phyloP scores from a whole-genome alignment of 2,329 filamentous ascomycete genomes.

The Metarhizium anisopliae region DNA sequence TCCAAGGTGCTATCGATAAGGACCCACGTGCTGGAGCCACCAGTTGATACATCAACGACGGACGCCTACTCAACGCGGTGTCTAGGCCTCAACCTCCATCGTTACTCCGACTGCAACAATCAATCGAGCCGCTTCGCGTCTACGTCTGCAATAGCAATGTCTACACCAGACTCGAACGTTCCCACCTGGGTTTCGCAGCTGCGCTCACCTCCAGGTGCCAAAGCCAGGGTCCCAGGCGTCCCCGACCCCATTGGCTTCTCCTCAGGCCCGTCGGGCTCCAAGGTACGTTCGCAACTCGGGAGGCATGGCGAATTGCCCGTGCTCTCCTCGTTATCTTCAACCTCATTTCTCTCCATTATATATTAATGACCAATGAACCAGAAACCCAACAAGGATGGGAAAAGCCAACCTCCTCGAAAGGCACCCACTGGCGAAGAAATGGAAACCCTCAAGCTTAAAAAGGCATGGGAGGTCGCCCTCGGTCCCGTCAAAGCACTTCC shows the following conservation, averaged over 20 bases:
- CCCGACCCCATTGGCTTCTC: constrained; percentile 81
- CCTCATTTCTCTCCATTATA: background rate
- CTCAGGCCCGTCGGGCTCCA: constrained; percentile 45
- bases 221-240: constrained; percentile 58
- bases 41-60: too few relatives aligned
- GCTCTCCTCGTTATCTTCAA: background rate
- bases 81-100: background rate
- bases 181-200: constrained; percentile 82
- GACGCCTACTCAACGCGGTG: background rate
- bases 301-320: background rate
- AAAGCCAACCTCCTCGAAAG: constrained; percentile 43
- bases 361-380: constrained; percentile 11
- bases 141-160: constrained; percentile 10
- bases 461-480: constrained; percentile 95
- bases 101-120: background rate
- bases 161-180: constrained; percentile 25
- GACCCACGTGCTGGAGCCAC: background rate
- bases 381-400: constrained; percentile 44
- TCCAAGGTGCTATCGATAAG: constrained; percentile 3
- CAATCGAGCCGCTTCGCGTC: background rate
- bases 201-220: constrained; percentile 57
- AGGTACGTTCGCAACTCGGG: constrained; percentile 34
- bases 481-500: constrained; percentile 88
- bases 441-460: constrained; percentile 94
- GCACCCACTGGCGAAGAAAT: constrained; percentile 74